Conservation (phyloP, 2,329 filamentous ascomycete genomes). For the Cordyceps farinosa region DNA sequence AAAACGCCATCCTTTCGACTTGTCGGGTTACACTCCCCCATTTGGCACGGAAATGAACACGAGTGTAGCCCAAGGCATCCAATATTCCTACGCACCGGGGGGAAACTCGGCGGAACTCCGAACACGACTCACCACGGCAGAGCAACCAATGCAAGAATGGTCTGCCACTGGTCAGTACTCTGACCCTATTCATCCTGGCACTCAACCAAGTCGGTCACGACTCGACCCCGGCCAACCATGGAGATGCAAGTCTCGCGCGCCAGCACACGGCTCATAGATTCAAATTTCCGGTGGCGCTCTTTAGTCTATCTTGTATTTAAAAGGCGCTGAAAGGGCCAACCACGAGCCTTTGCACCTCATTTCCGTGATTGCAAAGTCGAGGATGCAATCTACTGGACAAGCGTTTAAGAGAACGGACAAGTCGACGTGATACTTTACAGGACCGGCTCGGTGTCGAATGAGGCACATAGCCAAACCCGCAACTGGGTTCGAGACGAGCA, state of each 20-base stretch:
- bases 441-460: neutral
- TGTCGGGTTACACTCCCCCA: neutral
- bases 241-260: neutral
- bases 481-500: neutral
- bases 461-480: neutral
- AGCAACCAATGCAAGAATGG: neutral
- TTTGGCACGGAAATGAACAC: neutral
- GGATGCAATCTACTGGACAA: no score
- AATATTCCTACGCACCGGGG: neutral
- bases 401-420: no score
- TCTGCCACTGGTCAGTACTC: neutral
- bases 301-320: no score
- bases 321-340: no score
- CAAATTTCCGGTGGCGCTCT: neutral
- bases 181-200: neutral
- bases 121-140: neutral
- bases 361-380: no score
- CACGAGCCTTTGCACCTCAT: no score
- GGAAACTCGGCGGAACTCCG: neutral
- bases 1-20: neutral
- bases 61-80: neutral
- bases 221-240: neutral
- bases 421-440: no score
- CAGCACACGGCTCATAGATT: neutral
- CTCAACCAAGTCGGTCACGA: neutral